phyloP scores from a whole-genome alignment of 352 stramenopile genomes.

The Peronospora belbahrii region DNA sequence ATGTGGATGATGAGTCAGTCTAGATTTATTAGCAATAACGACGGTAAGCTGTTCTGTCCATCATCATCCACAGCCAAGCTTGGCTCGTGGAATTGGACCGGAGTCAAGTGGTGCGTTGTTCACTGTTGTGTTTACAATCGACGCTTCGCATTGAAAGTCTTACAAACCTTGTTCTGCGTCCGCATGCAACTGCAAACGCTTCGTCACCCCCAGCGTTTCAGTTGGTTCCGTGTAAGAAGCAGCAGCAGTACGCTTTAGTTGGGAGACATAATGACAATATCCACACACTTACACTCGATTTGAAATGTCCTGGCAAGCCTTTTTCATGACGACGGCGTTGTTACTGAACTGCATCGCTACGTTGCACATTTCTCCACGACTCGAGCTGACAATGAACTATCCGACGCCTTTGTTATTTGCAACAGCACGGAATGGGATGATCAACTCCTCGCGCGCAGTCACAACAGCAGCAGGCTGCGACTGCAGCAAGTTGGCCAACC shows the following conservation, averaged over 20 bases:
- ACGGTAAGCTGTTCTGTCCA: conserved; percentile 60
- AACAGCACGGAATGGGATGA: conserved; percentile 45
- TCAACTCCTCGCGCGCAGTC: too few relatives aligned
- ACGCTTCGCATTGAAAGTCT: not conserved
- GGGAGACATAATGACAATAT: not conserved
- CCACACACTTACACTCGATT: too few relatives aligned
- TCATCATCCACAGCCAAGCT: conserved; percentile 55
- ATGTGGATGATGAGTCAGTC: conserved; percentile 46
- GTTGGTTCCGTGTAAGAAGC: conserved; percentile 42
- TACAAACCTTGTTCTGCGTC: not conserved
- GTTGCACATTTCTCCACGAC: not conserved
- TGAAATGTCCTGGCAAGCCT: not conserved
- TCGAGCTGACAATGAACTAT: not conserved
- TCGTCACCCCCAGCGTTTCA: conserved; percentile 52
- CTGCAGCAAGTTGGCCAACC: conserved; percentile 39
- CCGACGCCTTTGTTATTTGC: conserved; percentile 81
- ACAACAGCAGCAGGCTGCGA: too few relatives aligned
- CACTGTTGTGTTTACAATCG: not conserved
- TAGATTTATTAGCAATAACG: conserved; percentile 27
- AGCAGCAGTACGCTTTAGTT: conserved; percentile 25
- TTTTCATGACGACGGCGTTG: too few relatives aligned
- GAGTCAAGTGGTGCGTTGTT: conserved; percentile 47
- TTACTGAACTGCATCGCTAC: not conserved
- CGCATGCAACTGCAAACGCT: conserved; percentile 54
- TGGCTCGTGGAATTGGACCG: conserved; percentile 71